Base-by-base conservation (phyloP, 257 asterid genomes). In the Ehretia macrophylla region DNA sequence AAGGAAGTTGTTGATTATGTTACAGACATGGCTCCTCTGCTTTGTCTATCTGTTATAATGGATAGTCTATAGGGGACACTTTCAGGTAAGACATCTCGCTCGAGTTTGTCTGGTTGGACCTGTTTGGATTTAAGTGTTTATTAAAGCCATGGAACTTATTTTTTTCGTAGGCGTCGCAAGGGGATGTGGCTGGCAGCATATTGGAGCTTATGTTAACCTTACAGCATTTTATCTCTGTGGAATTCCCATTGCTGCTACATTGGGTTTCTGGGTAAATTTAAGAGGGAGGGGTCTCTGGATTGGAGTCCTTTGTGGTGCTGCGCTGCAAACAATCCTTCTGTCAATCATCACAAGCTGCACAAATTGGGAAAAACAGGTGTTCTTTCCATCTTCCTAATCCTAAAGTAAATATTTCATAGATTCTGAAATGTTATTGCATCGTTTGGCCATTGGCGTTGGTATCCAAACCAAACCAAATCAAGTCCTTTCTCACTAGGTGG, bases 151-250 rank as follows among this genome's bases (percentile, higher is more conserved):
- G 27, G 14, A 19, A 37, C 17, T 23, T 50, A 58, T 11, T 47
- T 55, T 56, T 27, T 45, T 38, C 11, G 35, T 21, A 87, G 97
- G 94, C 19, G 88, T 90, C 65, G 95, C 96, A 1, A 83, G 96
- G 68, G 96, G 96, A 32, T 83, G 96, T 55, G 97, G 97, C 0
- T 90, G 95, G 97, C 97, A 87, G 60, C 94, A 90, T 32, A 79
- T 85, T 4, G 97, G 95, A 46, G 96, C 95, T 12, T 87, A 71
- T 20, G 75, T 87, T 14, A 90, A 87, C 59, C 96, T 90, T 56
- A 91, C 75, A 5, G 81, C 96, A 22, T 90, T 78, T 59, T 90
- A 90, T 64, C 88, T 81, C 0, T 83, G 64, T 11, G 97, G 96
- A 32, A 81, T 90, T 47, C 96, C 97, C 0, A 75, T 83, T n/a